phyloP scores from a whole-genome alignment of 139 green algal species.

The Mesotaenium endlicherianum region DNA sequence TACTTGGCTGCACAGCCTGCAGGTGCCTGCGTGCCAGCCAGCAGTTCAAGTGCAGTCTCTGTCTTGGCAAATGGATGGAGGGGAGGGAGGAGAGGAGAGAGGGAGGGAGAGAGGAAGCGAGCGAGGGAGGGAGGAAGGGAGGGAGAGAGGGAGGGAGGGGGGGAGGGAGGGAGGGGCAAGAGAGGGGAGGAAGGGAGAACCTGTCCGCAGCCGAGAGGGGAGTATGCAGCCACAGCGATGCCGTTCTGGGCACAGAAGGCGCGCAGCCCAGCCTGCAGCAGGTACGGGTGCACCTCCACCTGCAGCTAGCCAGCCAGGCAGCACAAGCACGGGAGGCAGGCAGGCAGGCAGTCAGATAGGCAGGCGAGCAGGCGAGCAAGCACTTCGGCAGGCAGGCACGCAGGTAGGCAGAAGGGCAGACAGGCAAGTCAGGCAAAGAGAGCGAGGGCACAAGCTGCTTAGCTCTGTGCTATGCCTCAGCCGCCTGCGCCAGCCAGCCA shows the following conservation, averaged over 20 bases:
- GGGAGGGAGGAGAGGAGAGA: background rate
- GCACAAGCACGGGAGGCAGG: too few relatives aligned
- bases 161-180: background rate
- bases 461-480: too few relatives aligned
- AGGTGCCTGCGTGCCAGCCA: background rate
- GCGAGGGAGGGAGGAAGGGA: conserved; percentile 28
- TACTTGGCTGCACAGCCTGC: background rate
- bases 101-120: conserved; percentile 21
- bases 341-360: too few relatives aligned
- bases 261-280: background rate
- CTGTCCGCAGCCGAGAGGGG: conserved; percentile 22
- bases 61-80: background rate
- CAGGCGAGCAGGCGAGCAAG: too few relatives aligned
- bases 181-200: conserved; percentile 5
- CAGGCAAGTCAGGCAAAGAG: too few relatives aligned
- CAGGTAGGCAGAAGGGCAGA: too few relatives aligned
- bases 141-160: conserved; percentile 18
- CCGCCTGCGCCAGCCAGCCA: too few relatives aligned
- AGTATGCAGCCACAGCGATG: conserved; percentile 27
- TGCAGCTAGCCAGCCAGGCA: too few relatives aligned
- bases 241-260: background rate
- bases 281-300: too few relatives aligned
- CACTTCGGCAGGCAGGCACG: too few relatives aligned
- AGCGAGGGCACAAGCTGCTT: too few relatives aligned
- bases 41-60: too few relatives aligned